phyloP scores from a whole-genome alignment of 1,284 basidiomycete genomes.

The Cutaneotrichosporon sp. region DNA sequence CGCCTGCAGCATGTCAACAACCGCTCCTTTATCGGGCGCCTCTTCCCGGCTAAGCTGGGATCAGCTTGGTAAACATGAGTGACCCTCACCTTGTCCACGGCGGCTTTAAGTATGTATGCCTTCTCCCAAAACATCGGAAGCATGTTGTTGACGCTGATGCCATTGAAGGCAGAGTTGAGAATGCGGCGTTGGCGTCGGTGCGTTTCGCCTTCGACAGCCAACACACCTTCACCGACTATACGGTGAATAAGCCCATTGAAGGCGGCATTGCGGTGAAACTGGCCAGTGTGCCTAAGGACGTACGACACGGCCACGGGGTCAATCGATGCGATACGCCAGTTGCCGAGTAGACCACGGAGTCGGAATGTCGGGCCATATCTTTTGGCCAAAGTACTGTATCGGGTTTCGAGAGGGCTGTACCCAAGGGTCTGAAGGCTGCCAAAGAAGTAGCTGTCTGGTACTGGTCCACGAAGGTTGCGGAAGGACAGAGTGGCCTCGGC shows the following conservation, averaged over 20 bases:
- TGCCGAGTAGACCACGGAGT: conserved; percentile 26
- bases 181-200: conserved; percentile 55
- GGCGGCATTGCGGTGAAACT: conserved; percentile 63
- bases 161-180: conserved; percentile 50
- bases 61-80: not conserved
- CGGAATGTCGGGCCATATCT: conserved; percentile 22
- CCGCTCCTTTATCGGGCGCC: conserved; percentile 5
- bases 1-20: conserved; percentile 59
- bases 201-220: conserved; percentile 50
- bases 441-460: conserved; percentile 5
- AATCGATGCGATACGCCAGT: conserved; percentile 54
- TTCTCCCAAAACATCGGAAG: conserved; percentile 62
- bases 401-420: not conserved
- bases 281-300: conserved; percentile 58
- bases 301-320: conserved; percentile 60
- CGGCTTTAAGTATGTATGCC: conserved; percentile 52
- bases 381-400: not conserved
- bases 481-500: conserved; percentile 1
- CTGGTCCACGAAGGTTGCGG: conserved; percentile 15
- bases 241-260: conserved; percentile 55
- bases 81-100: conserved; percentile 28
- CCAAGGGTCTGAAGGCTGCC: conserved; percentile 1
- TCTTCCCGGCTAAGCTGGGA: not conserved
- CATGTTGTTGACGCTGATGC: conserved; percentile 42
- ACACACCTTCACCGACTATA: conserved; percentile 41